Evolutionary conservation across 2,329 filamentous ascomycete species (phyloP).

Genomic region (Aspergillus flavus): DNA sequence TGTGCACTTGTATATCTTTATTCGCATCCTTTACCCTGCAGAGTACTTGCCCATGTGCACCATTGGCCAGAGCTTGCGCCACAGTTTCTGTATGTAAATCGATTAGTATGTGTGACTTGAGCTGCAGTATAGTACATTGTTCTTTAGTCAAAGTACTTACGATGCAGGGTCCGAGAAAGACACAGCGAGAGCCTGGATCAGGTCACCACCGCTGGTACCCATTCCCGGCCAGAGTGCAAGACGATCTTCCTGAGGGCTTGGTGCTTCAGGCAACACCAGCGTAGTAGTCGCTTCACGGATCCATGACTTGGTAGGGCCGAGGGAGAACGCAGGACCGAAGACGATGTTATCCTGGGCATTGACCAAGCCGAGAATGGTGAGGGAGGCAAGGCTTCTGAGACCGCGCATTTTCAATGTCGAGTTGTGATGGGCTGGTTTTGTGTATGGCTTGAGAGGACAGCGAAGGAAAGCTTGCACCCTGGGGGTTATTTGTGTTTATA

Average conservation of each 20-base stretch:
- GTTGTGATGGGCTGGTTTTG: neutral
- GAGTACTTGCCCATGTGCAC: constrained; percentile 37
- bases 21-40: constrained; percentile 22
- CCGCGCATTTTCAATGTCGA: neutral
- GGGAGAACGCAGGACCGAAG: constrained; percentile 35
- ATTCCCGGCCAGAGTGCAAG: constrained; percentile 39
- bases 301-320: constrained; percentile 34
- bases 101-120: neutral
- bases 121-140: neutral
- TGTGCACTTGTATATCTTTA: neutral
- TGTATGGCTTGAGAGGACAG: neutral
- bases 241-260: constrained; percentile 29
- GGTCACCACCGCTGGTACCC: constrained; percentile 35
- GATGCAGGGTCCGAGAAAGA: constrained; percentile 30
- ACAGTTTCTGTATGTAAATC: constrained; percentile 26
- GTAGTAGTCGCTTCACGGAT: constrained; percentile 37
- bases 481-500: neutral
- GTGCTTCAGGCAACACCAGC: constrained; percentile 30
- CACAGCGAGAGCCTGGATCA: constrained; percentile 37
- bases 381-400: constrained; percentile 8
- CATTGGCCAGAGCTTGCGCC: constrained; percentile 33
- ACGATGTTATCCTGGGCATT: constrained; percentile 23
- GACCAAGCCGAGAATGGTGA: constrained; percentile 20
- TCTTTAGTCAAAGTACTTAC: constrained; percentile 17
- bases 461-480: neutral